phyloP scores from a whole-genome alignment of 2,329 filamentous ascomycete species.

The Fusarium vanettenii region DNA sequence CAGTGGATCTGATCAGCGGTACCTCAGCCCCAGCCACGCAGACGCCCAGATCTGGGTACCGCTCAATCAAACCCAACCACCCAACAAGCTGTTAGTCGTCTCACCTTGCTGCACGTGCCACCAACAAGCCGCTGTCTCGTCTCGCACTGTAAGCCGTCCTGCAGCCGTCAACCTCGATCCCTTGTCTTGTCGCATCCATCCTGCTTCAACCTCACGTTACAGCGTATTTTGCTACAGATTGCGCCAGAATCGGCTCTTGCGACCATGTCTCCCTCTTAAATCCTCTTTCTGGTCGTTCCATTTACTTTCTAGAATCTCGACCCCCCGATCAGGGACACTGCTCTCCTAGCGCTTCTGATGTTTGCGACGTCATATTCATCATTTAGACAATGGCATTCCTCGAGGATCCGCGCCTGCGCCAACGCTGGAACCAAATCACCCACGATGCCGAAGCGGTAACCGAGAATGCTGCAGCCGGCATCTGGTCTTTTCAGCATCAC shows the following conservation, averaged over 20 bases:
- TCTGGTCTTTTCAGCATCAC: conserved; percentile 88
- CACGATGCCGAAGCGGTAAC: conserved; percentile 92
- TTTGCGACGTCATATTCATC: conserved; percentile 44
- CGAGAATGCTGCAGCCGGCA: conserved; percentile 88
- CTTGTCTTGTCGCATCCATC: conserved; percentile 20
- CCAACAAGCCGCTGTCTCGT: conserved; percentile 26
- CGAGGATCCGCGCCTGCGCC: conserved; percentile 88
- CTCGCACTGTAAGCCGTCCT: conserved; percentile 3
- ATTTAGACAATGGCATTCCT: conserved; percentile 66
- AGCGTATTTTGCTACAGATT: conserved; percentile 21
- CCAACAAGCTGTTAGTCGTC: conserved; percentile 41
- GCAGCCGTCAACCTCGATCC: conserved; percentile 34
- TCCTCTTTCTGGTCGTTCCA: background rate
- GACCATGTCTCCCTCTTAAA: conserved; percentile 32
- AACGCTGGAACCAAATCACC: conserved; percentile 92
- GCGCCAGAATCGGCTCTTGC: conserved; percentile 11
- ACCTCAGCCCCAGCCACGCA: conserved; percentile 16
- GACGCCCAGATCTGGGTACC: conserved; percentile 30
- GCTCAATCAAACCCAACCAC: conserved; percentile 35
- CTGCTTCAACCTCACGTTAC: conserved; percentile 23
- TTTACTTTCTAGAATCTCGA: background rate
- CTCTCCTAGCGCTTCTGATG: conserved; percentile 29
- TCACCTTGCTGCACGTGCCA: conserved; percentile 44
- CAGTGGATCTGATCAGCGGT: conserved; percentile 27
- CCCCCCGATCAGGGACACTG: background rate